Evolutionary conservation across 2,329 filamentous ascomycete genomes (phyloP).

Genomic region (Phialemonium atrogriseum): DNA sequence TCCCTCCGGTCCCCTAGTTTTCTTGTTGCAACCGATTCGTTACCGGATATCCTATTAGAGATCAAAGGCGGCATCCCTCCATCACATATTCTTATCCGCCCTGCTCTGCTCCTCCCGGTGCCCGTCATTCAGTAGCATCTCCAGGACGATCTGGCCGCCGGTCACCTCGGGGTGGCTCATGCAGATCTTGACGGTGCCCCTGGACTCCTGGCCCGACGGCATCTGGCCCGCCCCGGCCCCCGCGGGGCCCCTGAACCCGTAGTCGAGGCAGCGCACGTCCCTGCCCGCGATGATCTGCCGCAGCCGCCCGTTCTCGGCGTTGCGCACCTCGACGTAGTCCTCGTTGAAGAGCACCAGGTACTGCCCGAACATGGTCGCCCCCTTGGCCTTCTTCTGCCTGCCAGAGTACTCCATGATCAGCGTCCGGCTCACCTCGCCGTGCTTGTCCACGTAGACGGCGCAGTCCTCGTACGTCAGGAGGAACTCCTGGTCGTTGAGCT

Average conservation of each 20-base stretch:
- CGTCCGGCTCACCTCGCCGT: conserved; percentile 86
- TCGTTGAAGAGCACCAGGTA: conserved; percentile 91
- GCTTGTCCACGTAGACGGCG: conserved; percentile 96
- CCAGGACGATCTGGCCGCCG: conserved; percentile 79
- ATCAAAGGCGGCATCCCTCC: no score
- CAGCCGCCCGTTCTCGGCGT: conserved; percentile 88
- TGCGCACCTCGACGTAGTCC: conserved; percentile 94
- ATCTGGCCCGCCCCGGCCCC: conserved; percentile 27
- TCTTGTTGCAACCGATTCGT: no score
- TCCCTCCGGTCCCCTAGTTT: no score
- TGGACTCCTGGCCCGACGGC: conserved; percentile 31
- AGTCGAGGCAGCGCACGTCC: conserved; percentile 85
- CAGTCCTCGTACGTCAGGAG: conserved; percentile 91
- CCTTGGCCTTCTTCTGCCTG: conserved; percentile 66
- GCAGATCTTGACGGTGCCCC: conserved; percentile 82
- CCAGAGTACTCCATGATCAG: conserved; percentile 99
- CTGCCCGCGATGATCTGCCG: conserved; percentile 90
- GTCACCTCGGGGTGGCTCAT: conserved; percentile 90
- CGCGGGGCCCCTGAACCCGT: conserved; percentile 60
- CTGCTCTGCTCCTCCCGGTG: conserved; percentile 54
- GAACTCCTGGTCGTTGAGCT: conserved; percentile 86
- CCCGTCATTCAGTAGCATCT: conserved; percentile 87
- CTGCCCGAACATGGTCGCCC: conserved; percentile 81
- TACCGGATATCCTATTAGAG: no score
- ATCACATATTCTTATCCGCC: no score